phyloP scores from a whole-genome alignment of 176 grass and related monocot genomes.

The Puya raimondii region DNA sequence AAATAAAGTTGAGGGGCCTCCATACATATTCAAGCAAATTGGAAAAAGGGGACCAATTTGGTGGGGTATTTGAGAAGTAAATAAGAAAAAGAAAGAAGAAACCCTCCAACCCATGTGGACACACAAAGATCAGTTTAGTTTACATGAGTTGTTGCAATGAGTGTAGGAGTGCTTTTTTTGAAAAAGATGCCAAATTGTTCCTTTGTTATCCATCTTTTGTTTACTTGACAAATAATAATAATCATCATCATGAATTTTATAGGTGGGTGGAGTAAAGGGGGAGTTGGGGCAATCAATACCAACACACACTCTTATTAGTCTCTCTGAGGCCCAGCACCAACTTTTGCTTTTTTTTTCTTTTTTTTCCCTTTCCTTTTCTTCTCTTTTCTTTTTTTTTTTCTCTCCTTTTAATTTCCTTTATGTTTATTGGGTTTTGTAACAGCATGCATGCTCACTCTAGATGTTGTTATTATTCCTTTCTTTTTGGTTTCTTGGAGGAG shows the following conservation, averaged over 20 bases:
- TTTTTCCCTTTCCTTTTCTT: slow-evolving; percentile 27
- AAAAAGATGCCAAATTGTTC: background rate
- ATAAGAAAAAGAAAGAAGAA: too few relatives aligned
- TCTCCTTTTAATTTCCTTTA: slow-evolving; percentile 15
- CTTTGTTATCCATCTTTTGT: background rate
- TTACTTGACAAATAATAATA: background rate
- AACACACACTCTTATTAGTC: background rate
- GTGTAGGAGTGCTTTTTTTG: too few relatives aligned
- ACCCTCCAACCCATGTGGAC: too few relatives aligned
- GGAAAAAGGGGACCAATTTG: background rate
- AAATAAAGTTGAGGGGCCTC: too few relatives aligned
- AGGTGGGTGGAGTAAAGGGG: background rate
- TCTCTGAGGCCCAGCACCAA: background rate
- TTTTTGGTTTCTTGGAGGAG: slow-evolving; percentile 4
- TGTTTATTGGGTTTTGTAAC: slow-evolving; percentile 40
- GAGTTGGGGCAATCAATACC: background rate
- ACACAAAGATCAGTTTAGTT: too few relatives aligned
- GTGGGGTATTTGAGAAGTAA: too few relatives aligned
- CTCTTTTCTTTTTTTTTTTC: slow-evolving; percentile 24
- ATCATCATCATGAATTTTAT: slow-evolving; percentile 1
- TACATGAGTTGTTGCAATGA: too few relatives aligned
- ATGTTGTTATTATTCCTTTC: background rate
- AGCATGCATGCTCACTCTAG: slow-evolving; percentile 17
- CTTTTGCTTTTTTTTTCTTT: background rate
- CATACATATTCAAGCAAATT: too few relatives aligned